Base-by-base conservation (phyloP, 306 rosid genomes). In the Benincasa hispida region DNA sequence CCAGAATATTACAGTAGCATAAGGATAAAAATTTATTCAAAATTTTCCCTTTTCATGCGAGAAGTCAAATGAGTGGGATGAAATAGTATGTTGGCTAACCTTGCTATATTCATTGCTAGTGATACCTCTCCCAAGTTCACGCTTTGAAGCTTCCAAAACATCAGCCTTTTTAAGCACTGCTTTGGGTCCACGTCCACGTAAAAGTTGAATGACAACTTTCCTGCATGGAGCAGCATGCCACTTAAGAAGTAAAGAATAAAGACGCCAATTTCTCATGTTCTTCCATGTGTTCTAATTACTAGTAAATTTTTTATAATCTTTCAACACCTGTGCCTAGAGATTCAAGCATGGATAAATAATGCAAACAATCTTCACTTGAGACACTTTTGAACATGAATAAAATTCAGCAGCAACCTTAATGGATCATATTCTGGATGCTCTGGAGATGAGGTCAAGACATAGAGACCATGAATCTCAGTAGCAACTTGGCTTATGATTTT, bases 141-240 rank as follows among this genome's bases (percentile, higher is more conserved):
- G 81, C 86, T 82, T 84, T 32, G 95, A 94, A 81, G 97, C 95
- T 82, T 81, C 87, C 50, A 51, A 25, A 34, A 94, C 86, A 76
- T 94, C 96, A 53, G 91, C 88, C 84, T 81, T 94, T 80, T 76
- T 91, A 51, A 94, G 86, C 83, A 83, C 87, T 60, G 83, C 90
- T 81, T 78, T 48, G 41, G 88, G 87, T 83, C 87, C 91, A 48
- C 80, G 83, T 77, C 87, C 88, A 45, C 87, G 84, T 75, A 92
- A 88, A 87, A 92, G 85, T 60, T 86, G 86, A 59, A 94, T 88
- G 15, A 94, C 96, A 60, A 94, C 89, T 78, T 87, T 88, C 85
- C 99, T 90, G 89, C 86, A 87, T 59, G 14, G 74, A 48, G 67
- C 70, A 82, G 84, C 61, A 27, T n/a, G 45, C 75, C 6, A 41